A percentile compares a stretch with the other conserved stretches of the same genome.
Conservation (phyloP, 371 early-diverging fungal genomes). For the Mucor velutinosus region DNA sequence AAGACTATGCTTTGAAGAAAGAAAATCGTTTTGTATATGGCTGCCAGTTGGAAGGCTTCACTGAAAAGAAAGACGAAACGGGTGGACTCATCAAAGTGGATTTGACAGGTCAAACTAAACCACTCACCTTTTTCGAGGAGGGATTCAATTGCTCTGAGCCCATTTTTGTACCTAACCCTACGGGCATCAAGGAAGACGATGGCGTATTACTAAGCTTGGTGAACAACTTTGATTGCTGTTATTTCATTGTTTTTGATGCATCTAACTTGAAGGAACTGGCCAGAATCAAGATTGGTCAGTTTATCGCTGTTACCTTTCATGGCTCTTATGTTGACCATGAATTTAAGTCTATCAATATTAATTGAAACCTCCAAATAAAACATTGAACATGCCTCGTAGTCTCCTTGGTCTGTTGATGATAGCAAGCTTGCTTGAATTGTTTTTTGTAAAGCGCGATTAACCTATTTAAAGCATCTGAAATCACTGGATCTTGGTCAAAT, state of each 20-base stretch:
- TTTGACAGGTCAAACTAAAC: constrained; percentile 11
- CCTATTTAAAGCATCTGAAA: no score
- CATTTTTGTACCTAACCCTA: constrained; percentile 62
- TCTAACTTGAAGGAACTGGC: constrained; percentile 54
- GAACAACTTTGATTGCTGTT: constrained; percentile 42
- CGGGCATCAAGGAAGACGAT: constrained; percentile 56
- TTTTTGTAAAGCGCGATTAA: no score
- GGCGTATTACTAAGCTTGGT: constrained; percentile 63
- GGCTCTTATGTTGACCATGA: constrained; percentile 49
- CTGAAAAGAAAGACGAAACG: constrained; percentile 30
- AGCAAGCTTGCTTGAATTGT: no score
- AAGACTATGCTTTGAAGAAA: background rate
- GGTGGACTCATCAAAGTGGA: constrained; percentile 49
- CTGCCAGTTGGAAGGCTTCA: constrained; percentile 33
- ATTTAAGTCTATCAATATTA: constrained; percentile 19
- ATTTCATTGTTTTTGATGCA: constrained; percentile 60
- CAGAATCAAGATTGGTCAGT: constrained; percentile 46
- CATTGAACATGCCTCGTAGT: no score
- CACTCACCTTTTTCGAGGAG: constrained; percentile 11
- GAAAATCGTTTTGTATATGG: constrained; percentile 46
- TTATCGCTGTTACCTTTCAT: constrained; percentile 58
- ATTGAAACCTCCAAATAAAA: background rate
- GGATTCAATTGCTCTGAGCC: constrained; percentile 63
- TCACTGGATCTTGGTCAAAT: no score
- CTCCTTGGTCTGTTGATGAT: no score